Evolutionary conservation across 768 basidiomycete species (phyloP).

Genomic region (Pholiota molesta): DNA sequence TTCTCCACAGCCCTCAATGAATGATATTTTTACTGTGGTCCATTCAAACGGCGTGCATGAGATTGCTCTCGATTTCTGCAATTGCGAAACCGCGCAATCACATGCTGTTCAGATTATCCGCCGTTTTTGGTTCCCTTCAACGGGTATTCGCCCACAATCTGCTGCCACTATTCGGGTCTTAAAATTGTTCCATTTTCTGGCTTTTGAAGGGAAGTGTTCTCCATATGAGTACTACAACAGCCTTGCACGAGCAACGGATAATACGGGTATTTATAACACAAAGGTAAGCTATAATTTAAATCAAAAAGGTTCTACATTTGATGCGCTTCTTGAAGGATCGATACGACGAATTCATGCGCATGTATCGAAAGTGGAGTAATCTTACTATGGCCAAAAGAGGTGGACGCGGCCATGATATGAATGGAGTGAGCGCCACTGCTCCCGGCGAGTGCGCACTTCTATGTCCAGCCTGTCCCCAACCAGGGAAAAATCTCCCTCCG

Average conservation of each 20-base stretch:
- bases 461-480: conserved; percentile 29
- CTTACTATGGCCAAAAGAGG: conserved; percentile 18
- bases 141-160: background rate
- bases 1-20: background rate
- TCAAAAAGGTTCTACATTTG: no score
- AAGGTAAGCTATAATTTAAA: no score
- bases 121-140: background rate
- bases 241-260: background rate
- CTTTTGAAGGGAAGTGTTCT: background rate
- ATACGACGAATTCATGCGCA: conserved; percentile 10
- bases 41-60: conserved; percentile 32
- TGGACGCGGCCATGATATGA: conserved; percentile 17
- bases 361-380: conserved; percentile 18
- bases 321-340: conserved; percentile 8
- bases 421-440: conserved; percentile 15
- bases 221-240: background rate
- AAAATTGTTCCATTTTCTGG: background rate
- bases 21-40: conserved; percentile 32
- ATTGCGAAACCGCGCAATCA: conserved; percentile 22
- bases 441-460: conserved; percentile 22
- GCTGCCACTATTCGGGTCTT: background rate
- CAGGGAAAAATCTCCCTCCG: conserved; percentile 19
- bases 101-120: background rate
- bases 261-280: background rate
- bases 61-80: conserved; percentile 34